Percentiles rank a stretch among this genome's conserved stretches.
Evolutionary conservation across 306 rosid species (phyloP).

Genomic region (Urtica urens): DNA sequence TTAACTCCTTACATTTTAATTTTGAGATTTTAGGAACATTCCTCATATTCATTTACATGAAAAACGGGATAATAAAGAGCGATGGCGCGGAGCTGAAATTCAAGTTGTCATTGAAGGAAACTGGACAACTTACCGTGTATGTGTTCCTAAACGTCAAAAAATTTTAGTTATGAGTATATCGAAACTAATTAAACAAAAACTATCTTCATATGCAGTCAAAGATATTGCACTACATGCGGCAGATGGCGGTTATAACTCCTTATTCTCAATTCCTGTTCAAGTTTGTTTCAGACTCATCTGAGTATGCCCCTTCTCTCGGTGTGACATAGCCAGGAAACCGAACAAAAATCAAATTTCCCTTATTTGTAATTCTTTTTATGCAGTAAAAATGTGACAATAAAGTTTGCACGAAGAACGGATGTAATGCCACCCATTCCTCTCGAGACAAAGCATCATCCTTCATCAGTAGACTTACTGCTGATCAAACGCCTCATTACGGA

Average conservation of each 20-base stretch:
- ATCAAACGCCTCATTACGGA: constrained; percentile 82
- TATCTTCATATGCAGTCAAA: constrained; percentile 59
- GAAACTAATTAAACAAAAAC: background rate
- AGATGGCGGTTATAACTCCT: constrained; percentile 74
- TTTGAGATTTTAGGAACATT: constrained; percentile 54
- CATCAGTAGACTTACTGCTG: constrained; percentile 78
- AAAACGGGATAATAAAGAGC: constrained; percentile 51
- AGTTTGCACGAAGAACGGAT: constrained; percentile 88
- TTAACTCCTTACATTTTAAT: background rate
- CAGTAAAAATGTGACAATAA: constrained; percentile 78
- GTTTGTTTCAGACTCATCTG: constrained; percentile 63
- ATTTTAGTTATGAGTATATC: constrained; percentile 8
- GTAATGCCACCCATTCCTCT: constrained; percentile 94
- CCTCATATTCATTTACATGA: constrained; percentile 89
- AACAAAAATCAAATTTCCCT: constrained; percentile 11
- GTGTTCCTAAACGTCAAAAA: background rate
- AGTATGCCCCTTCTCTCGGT: constrained; percentile 44
- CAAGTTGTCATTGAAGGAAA: constrained; percentile 98
- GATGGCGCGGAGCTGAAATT: constrained; percentile 90
- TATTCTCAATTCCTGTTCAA: constrained; percentile 70
- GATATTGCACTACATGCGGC: constrained; percentile 92
- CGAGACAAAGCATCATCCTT: constrained; percentile 94
- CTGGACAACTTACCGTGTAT: constrained; percentile 95
- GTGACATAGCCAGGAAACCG: background rate
- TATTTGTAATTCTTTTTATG: constrained; percentile 15